Base-by-base conservation (phyloP, 768 basidiomycete species). In the Tricholoma sp. region DNA sequence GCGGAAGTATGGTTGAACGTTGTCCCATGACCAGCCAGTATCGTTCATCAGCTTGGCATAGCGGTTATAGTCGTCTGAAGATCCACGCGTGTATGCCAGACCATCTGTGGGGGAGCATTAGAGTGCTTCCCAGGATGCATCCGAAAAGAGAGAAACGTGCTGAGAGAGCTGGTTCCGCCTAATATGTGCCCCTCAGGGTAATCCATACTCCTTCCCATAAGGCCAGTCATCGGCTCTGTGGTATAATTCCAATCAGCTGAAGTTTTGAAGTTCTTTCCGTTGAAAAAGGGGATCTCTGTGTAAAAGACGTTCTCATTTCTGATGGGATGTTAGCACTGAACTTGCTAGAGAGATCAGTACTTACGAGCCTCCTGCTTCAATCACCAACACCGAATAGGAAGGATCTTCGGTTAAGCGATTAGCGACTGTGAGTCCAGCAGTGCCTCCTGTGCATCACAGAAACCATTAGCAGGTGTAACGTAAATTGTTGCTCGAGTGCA, bases 181-280 rank as follows among this genome's bases (percentile, higher is more conserved):
- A 71, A 62, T 20, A 71, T 57, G 32, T 63, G 66, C 0, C 68
- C 70, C 53, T 66, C 55, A 11, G 67, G 61, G 28, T 64, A 63
- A 0, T 49, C 9, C 1, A 66, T 18, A 18, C 53, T 50, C 5
- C 68, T 59, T n/a, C 64, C 65, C 47, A 58, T 56, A 28, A 70
- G 47, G 0, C 59, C 66, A 9, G 32, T 8, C 53, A 71, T 69
- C 31, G 64, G 54, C 0, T 54, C 57, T 7, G 69, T 70, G 0
- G 69, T 71, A 56, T 57, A 71, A 48, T 70, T 71, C 70, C 70
- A 72, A 53, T 69, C 68, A 53, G 64, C 68, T 9, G 50, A 44
- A 41, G 65, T 62, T 13, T 52, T 37, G 29, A 50, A 51, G 15
- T 64, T 52, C 6, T 20, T 55, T 3, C 50, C 20, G 10, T 36